These are phyloP conservation scores for Volvox reticuliferus DNA, from an alignment of 139 green algal genomes.

Conservation along the genomic window DNA sequence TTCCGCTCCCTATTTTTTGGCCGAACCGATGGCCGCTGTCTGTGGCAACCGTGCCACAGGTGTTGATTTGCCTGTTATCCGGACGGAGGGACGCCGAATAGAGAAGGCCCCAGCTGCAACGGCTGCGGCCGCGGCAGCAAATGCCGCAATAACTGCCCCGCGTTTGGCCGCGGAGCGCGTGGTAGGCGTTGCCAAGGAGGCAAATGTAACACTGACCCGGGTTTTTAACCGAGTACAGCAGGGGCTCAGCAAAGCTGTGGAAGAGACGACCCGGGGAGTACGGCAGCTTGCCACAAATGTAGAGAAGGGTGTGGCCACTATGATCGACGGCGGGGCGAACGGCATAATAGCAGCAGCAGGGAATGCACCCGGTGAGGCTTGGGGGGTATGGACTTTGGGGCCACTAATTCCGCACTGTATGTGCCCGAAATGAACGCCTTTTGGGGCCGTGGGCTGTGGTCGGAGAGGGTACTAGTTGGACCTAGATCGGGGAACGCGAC, in stretches of 20 bases:
- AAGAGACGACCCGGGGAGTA: constrained; percentile 32
- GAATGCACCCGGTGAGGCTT: too few species aligned
- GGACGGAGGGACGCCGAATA: constrained; percentile 32
- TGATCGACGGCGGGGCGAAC: not conserved
- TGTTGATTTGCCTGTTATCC: not conserved
- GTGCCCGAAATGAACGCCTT: too few species aligned
- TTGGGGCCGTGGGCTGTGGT: too few species aligned
- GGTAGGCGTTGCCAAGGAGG: not conserved
- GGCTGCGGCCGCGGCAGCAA: not conserved
- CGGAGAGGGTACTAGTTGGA: too few species aligned
- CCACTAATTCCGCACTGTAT: too few species aligned
- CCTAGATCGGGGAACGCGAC: too few species aligned
- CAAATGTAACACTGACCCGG: not conserved
- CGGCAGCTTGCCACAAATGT: constrained; percentile 22
- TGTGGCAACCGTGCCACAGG: not conserved
- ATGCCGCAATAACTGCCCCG: not conserved
- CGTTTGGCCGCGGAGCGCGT: not conserved
- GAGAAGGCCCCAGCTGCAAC: not conserved
- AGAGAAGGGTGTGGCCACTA: not conserved
- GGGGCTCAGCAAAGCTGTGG: constrained; percentile 23
- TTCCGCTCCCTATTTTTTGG: too few species aligned
- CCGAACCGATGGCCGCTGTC: too few species aligned
- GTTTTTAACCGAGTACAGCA: constrained; percentile 34
- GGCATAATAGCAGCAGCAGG: not conserved
- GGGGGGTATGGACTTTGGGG: too few species aligned